Base-by-base conservation (phyloP, 1,284 basidiomycete species). In the Volvariella volvacea region DNA sequence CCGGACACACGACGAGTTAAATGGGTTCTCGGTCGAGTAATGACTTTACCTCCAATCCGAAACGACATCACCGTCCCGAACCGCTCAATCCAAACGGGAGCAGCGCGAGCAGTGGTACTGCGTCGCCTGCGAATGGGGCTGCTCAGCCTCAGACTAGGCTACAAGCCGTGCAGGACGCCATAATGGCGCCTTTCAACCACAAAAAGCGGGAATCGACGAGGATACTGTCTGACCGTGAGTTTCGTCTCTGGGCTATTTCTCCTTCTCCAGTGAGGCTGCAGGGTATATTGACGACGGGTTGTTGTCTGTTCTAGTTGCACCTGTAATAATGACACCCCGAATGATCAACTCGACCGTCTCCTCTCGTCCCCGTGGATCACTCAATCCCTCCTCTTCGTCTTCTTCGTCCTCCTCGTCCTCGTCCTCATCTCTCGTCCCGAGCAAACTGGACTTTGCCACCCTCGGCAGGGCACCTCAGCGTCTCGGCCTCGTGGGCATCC, bases 321-420 rank as follows among this genome's bases (percentile, higher is more conserved):
- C 91, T 9, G 80, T 83, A 48, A 84, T 94, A 55, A 92, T 94
- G 90, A 91, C 90, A 3, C 87, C 89, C 17, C 73, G 80, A 50
- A 84, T 90, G 74, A 75, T 91, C 45, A 78, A 74, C 43, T 73
- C 74, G 2, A 80, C 78, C 17, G 73, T 78, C 2, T 77, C 80
- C 8, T 71, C 73, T 20, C 66, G 73, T 44, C 63, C 74, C 20
- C 73, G 73, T 46, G 61, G 62, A 14, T 62, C 72, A 10, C 55
- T 75, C 28, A 56, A 61, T 25, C 59, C 53, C 32, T 49, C 65
- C 21, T 60, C 57, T 44, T 50, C 63, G 39, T 59, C 68, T 2
- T 60, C 61, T 39, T 58, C 72, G n/a, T n/a, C 25, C 25, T 28
- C 25, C 12, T 28, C 25, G 12, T 28, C 25, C 6, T 28, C 25